phyloP scores from a whole-genome alignment of 495 filamentous ascomycete species.

The Massariosphaeria phaeospora region DNA sequence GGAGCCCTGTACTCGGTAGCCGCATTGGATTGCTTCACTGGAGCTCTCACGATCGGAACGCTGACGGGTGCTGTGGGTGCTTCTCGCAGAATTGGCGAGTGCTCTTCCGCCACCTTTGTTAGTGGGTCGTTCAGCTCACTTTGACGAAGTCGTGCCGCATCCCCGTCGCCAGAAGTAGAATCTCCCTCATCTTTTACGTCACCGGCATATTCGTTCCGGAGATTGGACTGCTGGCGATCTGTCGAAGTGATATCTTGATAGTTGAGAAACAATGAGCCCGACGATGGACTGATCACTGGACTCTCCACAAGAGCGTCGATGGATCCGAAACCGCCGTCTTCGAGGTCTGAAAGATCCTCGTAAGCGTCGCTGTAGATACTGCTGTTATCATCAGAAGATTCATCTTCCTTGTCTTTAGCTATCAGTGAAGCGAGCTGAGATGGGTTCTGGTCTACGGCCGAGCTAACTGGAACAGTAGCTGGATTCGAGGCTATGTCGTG shows the following conservation, averaged over 20 bases:
- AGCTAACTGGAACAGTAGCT: too few relatives aligned
- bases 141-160: constrained; percentile 60
- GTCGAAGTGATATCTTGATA: constrained; percentile 20
- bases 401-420: constrained; percentile 3
- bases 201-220: neutral
- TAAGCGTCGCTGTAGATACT: constrained; percentile 87
- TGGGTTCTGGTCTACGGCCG: neutral
- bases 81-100: neutral
- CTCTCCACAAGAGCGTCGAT: constrained; percentile 78
- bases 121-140: constrained; percentile 54
- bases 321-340: constrained; percentile 72
- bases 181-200: neutral
- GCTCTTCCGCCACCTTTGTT: constrained; percentile 51
- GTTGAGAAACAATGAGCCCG: constrained; percentile 19
- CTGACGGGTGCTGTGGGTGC: neutral
- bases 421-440: too few relatives aligned
- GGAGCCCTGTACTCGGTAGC: neutral
- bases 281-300: constrained; percentile 36
- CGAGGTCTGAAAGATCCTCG: constrained; percentile 64
- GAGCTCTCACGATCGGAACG: constrained; percentile 7
- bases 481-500: too few relatives aligned
- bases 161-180: constrained; percentile 50
- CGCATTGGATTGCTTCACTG: constrained; percentile 39
- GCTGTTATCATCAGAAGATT: constrained; percentile 48
- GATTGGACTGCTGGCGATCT: neutral